Evolutionary conservation across 169 alveolate genomes (phyloP), one percentile per base, ranked within the genome.

Genomic region (Plasmodium inui): DNA sequence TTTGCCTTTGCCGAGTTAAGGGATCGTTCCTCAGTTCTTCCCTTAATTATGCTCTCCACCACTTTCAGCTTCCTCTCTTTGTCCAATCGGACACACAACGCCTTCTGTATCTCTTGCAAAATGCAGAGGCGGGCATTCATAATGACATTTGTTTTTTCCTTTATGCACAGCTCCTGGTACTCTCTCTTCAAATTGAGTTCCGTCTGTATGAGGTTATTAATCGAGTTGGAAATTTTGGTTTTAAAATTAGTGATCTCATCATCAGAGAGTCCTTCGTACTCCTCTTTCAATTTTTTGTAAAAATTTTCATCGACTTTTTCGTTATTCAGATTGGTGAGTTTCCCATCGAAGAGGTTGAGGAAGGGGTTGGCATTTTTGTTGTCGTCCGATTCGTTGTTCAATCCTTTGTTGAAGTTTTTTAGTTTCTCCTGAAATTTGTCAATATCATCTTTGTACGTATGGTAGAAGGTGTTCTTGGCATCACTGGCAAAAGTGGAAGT

Each of bases 231-330:
- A 14, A 82, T 70, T 91, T 82, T 91, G 5, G 85, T 91, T 91
- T 82, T 91, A 46, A 91, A 72, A 30, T 81, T 81, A 39, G 1
- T 71, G 72, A 91, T 50, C 28, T 91, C 85, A 5, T 91, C 95
- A 53, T 80, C 78, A 55, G 53, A 9, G 74, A 76, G 39, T 32
- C 55, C 86, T 91, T 61, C 92, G 71, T 91, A 91, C 67, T 91
- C 92, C 61, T 91, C 92, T 32, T 89, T 89, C 53, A 89, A 80
- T 61, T 89, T 89, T 80, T 89, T 89, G 72, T 89, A 89, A 80
- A 89, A 89, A 81, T 70, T 89, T 89, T 89, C 92, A 50, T 91
- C 92, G 2, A 70, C 92, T 61, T 91, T 91, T 71, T 91, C 95
- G 50, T 79, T 88, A 34, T 79, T 55, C 30, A 57, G 14, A n/a